Percentiles rank a stretch among this genome's conserved stretches.
Conservation (phyloP, 805 yeast species). For the Zygosaccharomyces lentus region DNA sequence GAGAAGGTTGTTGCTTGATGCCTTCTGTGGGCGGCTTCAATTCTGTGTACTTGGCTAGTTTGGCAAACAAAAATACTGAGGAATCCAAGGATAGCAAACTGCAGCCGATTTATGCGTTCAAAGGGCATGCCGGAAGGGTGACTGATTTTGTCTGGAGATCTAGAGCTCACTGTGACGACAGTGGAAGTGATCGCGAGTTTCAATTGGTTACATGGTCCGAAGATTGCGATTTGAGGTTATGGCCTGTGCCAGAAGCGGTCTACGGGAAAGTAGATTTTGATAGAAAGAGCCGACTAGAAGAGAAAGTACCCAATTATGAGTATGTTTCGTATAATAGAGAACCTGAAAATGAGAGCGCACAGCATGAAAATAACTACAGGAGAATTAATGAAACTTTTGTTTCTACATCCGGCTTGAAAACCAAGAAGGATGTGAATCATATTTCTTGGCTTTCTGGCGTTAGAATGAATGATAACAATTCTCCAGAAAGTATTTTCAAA, state of each 20-base stretch:
- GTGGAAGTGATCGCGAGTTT: conserved; percentile 68
- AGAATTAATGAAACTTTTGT: conserved; percentile 40
- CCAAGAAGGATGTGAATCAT: conserved; percentile 51
- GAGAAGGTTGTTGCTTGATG: conserved; percentile 81
- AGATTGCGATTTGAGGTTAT: conserved; percentile 76
- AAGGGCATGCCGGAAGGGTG: conserved; percentile 81
- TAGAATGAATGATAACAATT: conserved; percentile 44
- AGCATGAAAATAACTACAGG: conserved; percentile 22
- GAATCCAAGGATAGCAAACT: conserved; percentile 36
- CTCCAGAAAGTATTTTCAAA: conserved; percentile 37
- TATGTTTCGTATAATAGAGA: conserved; percentile 51
- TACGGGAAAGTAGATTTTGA: conserved; percentile 45
- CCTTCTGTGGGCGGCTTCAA: conserved; percentile 83
- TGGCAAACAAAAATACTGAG: conserved; percentile 12
- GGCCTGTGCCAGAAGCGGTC: conserved; percentile 59
- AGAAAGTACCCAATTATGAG: conserved; percentile 41
- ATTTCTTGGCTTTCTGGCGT: conserved; percentile 94
- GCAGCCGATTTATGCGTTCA: conserved; percentile 56
- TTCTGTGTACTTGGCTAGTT: conserved; percentile 37
- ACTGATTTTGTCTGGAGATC: conserved; percentile 87
- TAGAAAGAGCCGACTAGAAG: conserved; percentile 37
- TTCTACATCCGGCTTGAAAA: conserved; percentile 36
- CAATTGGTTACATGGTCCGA: conserved; percentile 94
- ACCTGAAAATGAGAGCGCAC: conserved; percentile 36
- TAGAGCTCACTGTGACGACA: conserved; percentile 44